phyloP scores from a whole-genome alignment of 2,329 filamentous ascomycete species.

The Dactylellina leptospora region DNA sequence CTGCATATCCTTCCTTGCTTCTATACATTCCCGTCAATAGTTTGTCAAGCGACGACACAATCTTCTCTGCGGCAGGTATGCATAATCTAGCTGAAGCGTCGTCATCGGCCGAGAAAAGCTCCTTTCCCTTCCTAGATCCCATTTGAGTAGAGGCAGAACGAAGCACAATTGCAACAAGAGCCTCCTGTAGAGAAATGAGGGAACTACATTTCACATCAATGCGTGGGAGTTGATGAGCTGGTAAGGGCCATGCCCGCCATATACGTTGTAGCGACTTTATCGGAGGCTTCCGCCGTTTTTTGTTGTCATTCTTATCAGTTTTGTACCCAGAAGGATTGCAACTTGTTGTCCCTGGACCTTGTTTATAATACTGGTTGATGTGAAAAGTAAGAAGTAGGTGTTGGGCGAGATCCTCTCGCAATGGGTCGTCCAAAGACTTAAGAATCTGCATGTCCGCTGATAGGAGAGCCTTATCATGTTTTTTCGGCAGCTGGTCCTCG shows the following conservation, averaged over 20 bases:
- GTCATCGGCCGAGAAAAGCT: slow-evolving; percentile 40
- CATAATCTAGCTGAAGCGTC: slow-evolving; percentile 12
- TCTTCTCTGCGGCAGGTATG: slow-evolving; percentile 14
- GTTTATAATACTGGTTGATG: slow-evolving; percentile 20
- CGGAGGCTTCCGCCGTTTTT: not conserved
- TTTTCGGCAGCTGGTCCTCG: not conserved
- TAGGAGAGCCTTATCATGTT: slow-evolving; percentile 13
- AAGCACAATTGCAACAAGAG: slow-evolving; percentile 22
- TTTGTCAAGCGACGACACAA: slow-evolving; percentile 19
- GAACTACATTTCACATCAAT: slow-evolving; percentile 19
- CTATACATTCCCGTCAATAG: slow-evolving; percentile 42
- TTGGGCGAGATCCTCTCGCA: slow-evolving; percentile 35
- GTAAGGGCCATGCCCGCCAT: slow-evolving; percentile 49
- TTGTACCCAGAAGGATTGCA: not conserved
- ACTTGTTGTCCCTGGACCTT: no score
- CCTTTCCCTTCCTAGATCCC: not conserved
- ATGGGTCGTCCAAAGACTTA: slow-evolving; percentile 32
- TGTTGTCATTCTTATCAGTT: not conserved
- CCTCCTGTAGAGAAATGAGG: slow-evolving; percentile 21
- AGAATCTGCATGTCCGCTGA: slow-evolving; percentile 38
- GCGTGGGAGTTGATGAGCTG: slow-evolving; percentile 17
- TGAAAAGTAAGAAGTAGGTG: slow-evolving; percentile 38
- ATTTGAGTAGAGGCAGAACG: slow-evolving; percentile 34
- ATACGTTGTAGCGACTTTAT: slow-evolving; percentile 22
- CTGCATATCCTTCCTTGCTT: slow-evolving; percentile 45